Evolutionary conservation across 2,329 filamentous ascomycete genomes (phyloP), one percentile per base, ranked within the genome.

Genomic region (Fusarium piperis): DNA sequence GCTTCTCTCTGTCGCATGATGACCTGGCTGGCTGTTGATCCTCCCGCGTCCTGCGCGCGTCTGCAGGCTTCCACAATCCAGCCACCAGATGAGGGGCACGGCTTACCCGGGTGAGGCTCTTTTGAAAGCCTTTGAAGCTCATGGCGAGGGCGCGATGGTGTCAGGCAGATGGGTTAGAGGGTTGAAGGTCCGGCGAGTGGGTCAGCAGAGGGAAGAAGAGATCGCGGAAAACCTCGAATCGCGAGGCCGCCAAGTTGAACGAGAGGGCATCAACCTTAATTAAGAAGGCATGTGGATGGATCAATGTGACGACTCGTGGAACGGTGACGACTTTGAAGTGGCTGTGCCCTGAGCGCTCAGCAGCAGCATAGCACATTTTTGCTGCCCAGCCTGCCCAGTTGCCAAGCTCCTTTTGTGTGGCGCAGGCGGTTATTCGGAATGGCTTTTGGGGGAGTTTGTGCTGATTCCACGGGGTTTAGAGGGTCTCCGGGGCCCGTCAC

Each of bases 51-150:
- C 61, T 68, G 70, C 63, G 70, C 62, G 64, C 74, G 53, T 53
- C 39, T 51, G 55, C 63, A 56, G 58, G 67, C 62, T 67, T 57
- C 59, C 67, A 28, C 26, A 59, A 59, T 57, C 33, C 51, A 44
- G 59, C 57, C 28, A 53, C 62, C 68, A 74, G 76, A 71, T 79
- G 78, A 81, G 79, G 77, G 79, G 75, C 70, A 79, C 68, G 70
- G 74, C 91, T 81, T 88, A 95, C 95, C 84, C 96, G 90, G 71
- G 90, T 89, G 80, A 97, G 86, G 85, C 92, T 92, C 88, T 98
- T 98, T 81, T 93, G 91, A 79, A 99, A 94, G 78, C 96, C 96
- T 84, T 96, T 97, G 88, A 97, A 95, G 89, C 95, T 98, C 96
- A 99, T 98, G 80, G 60, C 79, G 79, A 64, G 62, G 61, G 71